Conservation (phyloP, 805 yeast species). For the Saccharomycopsis olivae region DNA sequence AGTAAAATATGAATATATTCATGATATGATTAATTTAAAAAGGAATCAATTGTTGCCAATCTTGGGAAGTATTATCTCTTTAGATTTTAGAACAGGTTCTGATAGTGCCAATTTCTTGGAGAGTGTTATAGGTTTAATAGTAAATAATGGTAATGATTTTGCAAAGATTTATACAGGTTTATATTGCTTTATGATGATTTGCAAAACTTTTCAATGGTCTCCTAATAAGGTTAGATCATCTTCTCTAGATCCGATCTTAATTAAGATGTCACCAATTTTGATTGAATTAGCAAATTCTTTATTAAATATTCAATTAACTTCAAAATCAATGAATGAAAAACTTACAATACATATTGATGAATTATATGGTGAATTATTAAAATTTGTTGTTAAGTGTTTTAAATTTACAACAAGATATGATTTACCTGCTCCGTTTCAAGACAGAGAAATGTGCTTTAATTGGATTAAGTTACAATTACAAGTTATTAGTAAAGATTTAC, state of each 20-base stretch:
- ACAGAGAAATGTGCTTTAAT: constrained; percentile 36
- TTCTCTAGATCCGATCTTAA: constrained; percentile 42
- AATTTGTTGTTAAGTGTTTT: constrained; percentile 61
- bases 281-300: constrained; percentile 53
- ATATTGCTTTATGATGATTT: constrained; percentile 57
- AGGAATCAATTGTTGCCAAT: constrained; percentile 40
- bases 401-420: constrained; percentile 69
- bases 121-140: not conserved
- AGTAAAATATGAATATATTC: constrained; percentile 27
- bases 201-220: constrained; percentile 63
- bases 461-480: constrained; percentile 77
- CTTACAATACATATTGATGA: constrained; percentile 26
- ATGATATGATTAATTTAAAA: constrained; percentile 8
- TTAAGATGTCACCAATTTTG: constrained; percentile 53
- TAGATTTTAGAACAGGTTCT: constrained; percentile 20
- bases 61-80: constrained; percentile 38
- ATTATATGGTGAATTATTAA: constrained; percentile 57
- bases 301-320: constrained; percentile 24
- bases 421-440: constrained; percentile 56
- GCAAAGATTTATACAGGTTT: constrained; percentile 51
- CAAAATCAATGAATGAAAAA: constrained; percentile 23
- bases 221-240: constrained; percentile 42
- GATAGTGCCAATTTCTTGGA: not conserved
- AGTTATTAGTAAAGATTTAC: constrained; percentile 50
- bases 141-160: constrained; percentile 13